Base-by-base conservation (phyloP, 345 rosid genomes). In the Streptanthus diversifolius region DNA sequence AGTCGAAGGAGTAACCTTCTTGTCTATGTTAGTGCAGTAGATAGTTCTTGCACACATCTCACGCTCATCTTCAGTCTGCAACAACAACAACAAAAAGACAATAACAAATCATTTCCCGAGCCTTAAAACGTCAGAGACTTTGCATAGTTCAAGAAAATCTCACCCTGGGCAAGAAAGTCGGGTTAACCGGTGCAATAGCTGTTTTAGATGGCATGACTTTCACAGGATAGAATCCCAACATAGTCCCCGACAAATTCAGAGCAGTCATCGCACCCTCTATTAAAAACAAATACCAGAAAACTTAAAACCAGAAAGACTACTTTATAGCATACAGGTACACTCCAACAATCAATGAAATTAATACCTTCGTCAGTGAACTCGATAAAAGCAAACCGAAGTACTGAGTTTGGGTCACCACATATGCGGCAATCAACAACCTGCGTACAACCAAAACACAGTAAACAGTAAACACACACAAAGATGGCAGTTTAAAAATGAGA, bases 361-460 rank as follows among this genome's bases (percentile, higher is more conserved):
- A 19, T 80, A 92, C 98, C 98, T 84, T 90, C 90, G 63, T 92
- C 91, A 32, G 93, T 90, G 76, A 92, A 92, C 88, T 92, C 98
- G 24, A 92, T 80, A 69, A 92, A 92, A 41, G 98, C 98, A 81
- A 92, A 92, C 19, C 97, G 95, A 48, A 92, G 95, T 3, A 92
- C 91, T 37, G 98, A 92, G 68, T 90, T 92, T 13, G 98, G 91
- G 79, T 92, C 98, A 67, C 98, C 98, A 60, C 98, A 92, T 39
- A 92, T 92, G 35, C 98, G 98, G 59, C 98, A 92, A 55, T 92
- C 98, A 72, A 90, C 91, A 73, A 92, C 98, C 98, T 92, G 79
- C 1, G 24, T 5, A 53, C 3, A 58, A 64, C 44, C 33, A 51
- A 71, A 43, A 17, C 71, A 71, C 43, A 73, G 13, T 65, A 48